phyloP scores from a whole-genome alignment of 1,139 yeast genomes.

The Cylindricascospora bacillispora region DNA sequence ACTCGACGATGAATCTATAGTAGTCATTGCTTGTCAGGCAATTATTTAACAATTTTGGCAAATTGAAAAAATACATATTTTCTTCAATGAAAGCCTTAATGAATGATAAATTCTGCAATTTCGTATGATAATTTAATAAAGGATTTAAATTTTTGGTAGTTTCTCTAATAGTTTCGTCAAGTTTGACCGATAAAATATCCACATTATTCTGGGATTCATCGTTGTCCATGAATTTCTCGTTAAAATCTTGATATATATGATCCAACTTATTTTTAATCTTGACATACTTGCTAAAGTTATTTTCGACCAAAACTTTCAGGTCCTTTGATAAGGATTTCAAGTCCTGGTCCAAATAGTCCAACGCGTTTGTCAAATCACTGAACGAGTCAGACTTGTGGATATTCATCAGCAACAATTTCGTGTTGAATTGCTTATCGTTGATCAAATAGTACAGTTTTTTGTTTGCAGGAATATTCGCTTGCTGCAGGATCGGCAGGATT shows the following conservation, averaged over 20 bases:
- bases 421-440: constrained; percentile 60
- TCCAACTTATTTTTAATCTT: constrained; percentile 60
- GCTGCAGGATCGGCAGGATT: constrained; percentile 33
- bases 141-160: constrained; percentile 68
- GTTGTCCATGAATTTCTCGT: constrained; percentile 9
- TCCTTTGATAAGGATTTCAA: constrained; percentile 56
- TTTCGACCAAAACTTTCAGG: constrained; percentile 53
- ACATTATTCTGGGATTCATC: constrained; percentile 20
- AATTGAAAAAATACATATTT: constrained; percentile 54
- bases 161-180: constrained; percentile 38
- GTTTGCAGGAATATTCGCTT: constrained; percentile 31
- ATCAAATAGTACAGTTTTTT: constrained; percentile 44
- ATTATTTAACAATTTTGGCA: constrained; percentile 49
- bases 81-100: constrained; percentile 52
- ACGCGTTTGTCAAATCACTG: constrained; percentile 43
- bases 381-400: constrained; percentile 63
- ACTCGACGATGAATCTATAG: constrained; percentile 57
- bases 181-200: constrained; percentile 35
- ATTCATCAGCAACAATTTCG: constrained; percentile 53
- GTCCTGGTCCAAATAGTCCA: constrained; percentile 45
- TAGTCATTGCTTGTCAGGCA: constrained; percentile 52
- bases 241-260: constrained; percentile 41
- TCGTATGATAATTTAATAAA: constrained; percentile 48
- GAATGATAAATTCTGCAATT: constrained; percentile 45
- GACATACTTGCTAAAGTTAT: constrained; percentile 64